Evolutionary conservation across 2,329 filamentous ascomycete species (phyloP), one percentile per base, ranked within the genome.

Genomic region (Tolypocladium cylindrosporum): DNA sequence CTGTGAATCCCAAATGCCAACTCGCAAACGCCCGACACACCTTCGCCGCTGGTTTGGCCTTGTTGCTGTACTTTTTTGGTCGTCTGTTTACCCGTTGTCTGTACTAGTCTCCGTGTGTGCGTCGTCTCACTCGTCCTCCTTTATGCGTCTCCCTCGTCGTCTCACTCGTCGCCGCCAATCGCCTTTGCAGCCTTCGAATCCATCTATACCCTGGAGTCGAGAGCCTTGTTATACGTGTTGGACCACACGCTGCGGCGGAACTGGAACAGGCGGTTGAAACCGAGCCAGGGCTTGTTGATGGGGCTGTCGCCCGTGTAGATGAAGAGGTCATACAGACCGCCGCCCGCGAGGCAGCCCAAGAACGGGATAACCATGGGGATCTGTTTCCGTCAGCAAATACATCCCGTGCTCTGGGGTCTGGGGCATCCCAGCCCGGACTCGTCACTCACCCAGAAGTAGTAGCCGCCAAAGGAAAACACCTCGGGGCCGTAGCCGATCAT

Each of bases 301-400:
- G 87, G 86, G 62, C 81, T 87, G n/a, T 86, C 72, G 4, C 87
- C 87, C 0, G 84, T 88, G 67, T 85, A 91, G 43, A 91, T 74
- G 67, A 89, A 82, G 2, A 82, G 67, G 67, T 89, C 86, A 66
- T 89, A 89, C 31, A 89, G 63, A 67, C 85, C 83, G 2, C 83
- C 86, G 3, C 87, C 86, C 62, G 87, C 82, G 0, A 77, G 69
- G 63, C 78, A 82, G 6, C 87, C 88, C 11, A 81, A 69, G 66
- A 90, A 89, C 0, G 87, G 87, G 2, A 85, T 79, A 4, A 91
- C 82, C 76, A 91, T 87, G 0, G 88, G 88, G 24, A 90, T 81
- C 85, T 87, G 51, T 6, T 31, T 14, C n/a, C 41, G 21, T 50
- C 41, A 60, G 27, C n/a, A 50, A 50, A 16, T 16, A 5, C 9